phyloP scores from a whole-genome alignment of 352 stramenopile species.

The Phytophthora quininea region DNA sequence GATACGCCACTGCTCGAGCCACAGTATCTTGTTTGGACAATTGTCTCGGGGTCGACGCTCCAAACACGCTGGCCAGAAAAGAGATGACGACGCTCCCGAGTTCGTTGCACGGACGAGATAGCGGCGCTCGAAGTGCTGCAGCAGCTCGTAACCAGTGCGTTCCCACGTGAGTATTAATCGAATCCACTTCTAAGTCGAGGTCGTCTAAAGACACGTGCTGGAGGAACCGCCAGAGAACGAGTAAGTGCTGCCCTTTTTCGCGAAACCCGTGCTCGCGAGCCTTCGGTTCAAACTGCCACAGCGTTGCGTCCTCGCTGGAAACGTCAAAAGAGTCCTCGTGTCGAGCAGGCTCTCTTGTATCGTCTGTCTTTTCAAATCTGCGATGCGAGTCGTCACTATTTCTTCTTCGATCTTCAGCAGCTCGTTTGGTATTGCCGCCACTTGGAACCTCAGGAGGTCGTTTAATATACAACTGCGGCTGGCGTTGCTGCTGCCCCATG shows the following conservation, averaged over 20 bases:
- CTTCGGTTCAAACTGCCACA: background rate
- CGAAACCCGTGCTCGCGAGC: background rate
- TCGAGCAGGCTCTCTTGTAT: background rate
- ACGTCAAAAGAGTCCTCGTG: background rate
- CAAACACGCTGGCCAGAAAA: constrained; percentile 13
- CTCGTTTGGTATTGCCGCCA: background rate
- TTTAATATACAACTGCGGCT: background rate
- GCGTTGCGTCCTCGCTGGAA: background rate
- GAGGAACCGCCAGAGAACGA: constrained; percentile 8
- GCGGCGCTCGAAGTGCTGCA: background rate
- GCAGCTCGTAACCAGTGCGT: constrained; percentile 4
- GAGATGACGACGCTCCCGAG: constrained; percentile 5
- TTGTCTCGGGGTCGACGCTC: background rate
- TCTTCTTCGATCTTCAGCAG: background rate
- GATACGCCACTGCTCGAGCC: constrained; percentile 4
- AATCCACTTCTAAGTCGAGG: background rate
- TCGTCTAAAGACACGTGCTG: background rate
- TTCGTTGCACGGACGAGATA: background rate
- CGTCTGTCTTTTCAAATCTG: background rate
- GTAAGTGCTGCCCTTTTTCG: constrained; percentile 2
- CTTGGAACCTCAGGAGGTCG: background rate
- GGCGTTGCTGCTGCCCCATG: background rate
- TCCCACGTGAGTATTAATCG: background rate
- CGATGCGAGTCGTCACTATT: too few species aligned
- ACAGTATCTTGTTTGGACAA: background rate